Evolutionary conservation across 23 red algal species (phyloP).

Genomic region (Rhodosorus marinus): DNA sequence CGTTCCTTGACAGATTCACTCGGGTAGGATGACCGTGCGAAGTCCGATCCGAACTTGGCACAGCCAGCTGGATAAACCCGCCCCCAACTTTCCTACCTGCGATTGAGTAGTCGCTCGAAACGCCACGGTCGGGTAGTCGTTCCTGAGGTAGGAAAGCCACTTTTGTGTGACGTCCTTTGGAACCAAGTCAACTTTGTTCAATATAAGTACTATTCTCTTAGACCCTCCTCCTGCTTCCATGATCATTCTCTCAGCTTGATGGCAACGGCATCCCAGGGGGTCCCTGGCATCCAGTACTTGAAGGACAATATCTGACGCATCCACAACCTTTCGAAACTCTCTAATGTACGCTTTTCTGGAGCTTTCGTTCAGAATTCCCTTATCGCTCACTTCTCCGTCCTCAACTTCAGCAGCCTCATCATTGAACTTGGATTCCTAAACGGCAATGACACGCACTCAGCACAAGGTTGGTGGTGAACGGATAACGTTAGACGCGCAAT

Average conservation of each 20-base stretch:
- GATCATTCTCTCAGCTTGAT: constrained; percentile 49
- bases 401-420: neutral
- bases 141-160: constrained; percentile 67
- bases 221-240: constrained; percentile 29
- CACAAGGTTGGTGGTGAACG: neutral
- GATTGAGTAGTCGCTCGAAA: constrained; percentile 12
- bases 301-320: constrained; percentile 65
- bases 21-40: no score
- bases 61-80: neutral
- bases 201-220: constrained; percentile 69
- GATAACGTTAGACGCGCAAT: no score
- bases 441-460: neutral
- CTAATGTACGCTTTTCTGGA: constrained; percentile 11
- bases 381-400: neutral
- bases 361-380: neutral
- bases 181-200: constrained; percentile 97
- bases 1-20: no score
- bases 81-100: neutral
- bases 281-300: constrained; percentile 89
- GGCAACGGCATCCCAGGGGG: constrained; percentile 69
- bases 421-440: constrained; percentile 3
- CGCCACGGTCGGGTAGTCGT: constrained; percentile 62
- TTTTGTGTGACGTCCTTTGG: constrained; percentile 40
- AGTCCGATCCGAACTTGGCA: no score
- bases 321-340: constrained; percentile 56